Evolutionary conservation across 2,329 filamentous ascomycete species (phyloP).

Genomic region (Paecilomyces sp.): DNA sequence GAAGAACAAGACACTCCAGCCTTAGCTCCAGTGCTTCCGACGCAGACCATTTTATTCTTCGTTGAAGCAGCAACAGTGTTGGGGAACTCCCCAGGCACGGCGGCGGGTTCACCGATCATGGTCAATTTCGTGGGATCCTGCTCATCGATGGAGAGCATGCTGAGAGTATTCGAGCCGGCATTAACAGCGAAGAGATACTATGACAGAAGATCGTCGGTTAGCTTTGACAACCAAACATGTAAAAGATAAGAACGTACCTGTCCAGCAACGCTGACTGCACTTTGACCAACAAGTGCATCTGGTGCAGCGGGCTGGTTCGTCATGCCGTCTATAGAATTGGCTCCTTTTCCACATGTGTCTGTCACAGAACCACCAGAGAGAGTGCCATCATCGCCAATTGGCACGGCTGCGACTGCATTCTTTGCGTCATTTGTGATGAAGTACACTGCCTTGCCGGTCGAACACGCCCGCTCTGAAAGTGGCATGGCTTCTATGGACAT

Average conservation of each 20-base stretch:
- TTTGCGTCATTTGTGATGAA: conserved; percentile 47
- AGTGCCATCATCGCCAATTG: conserved; percentile 41
- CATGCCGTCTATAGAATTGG: conserved; percentile 30
- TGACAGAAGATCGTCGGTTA: background rate
- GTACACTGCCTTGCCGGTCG: conserved; percentile 44
- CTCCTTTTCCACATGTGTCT: conserved; percentile 43
- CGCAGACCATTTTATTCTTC: conserved; percentile 30
- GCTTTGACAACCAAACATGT: background rate
- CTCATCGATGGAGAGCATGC: conserved; percentile 28
- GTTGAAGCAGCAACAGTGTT: conserved; percentile 30
- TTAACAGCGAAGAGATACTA: conserved; percentile 22
- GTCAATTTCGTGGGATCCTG: conserved; percentile 21
- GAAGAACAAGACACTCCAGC: conserved; percentile 31
- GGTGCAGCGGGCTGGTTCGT: conserved; percentile 35
- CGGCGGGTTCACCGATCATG: conserved; percentile 24
- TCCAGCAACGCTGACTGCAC: conserved; percentile 43
- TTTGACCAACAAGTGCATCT: conserved; percentile 49
- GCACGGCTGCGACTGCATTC: conserved; percentile 46
- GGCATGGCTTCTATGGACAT: background rate
- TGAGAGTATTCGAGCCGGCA: conserved; percentile 32
- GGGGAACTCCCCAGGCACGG: conserved; percentile 31
- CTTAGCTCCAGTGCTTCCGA: conserved; percentile 26
- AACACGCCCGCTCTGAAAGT: background rate
- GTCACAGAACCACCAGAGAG: conserved; percentile 38
- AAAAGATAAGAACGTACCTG: conserved; percentile 32